Evolutionary conservation across 75 land plant species (phyloP).

Genomic region (Ceratopteris richardii): DNA sequence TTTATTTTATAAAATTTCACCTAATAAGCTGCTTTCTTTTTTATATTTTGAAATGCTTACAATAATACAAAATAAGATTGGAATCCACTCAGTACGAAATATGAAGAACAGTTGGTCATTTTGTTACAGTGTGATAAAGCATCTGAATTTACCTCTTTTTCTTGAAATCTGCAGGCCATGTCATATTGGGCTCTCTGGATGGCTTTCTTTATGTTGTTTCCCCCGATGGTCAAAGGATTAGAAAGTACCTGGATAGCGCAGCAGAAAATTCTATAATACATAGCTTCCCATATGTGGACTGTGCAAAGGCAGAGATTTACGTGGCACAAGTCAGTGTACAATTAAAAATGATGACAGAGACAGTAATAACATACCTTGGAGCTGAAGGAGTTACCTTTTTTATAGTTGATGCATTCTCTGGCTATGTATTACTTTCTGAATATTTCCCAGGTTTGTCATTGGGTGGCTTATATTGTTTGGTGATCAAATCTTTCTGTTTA

Average conservation of each 20-base stretch:
- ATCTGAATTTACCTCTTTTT: too few species aligned
- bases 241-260: background rate
- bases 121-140: too few species aligned
- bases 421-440: background rate
- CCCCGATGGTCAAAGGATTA: background rate
- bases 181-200: slow-evolving; percentile 2
- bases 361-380: background rate
- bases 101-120: too few species aligned
- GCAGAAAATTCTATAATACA: background rate
- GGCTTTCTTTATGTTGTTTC: slow-evolving; percentile 3
- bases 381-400: slow-evolving; percentile 4
- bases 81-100: too few species aligned
- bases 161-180: background rate
- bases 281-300: background rate
- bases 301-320: background rate
- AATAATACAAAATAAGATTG: too few species aligned
- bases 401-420: background rate
- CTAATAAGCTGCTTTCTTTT: too few species aligned
- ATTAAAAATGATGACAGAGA: background rate
- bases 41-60: too few species aligned
- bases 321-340: background rate
- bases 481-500: background rate
- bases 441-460: background rate
- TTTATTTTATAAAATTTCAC: too few species aligned
- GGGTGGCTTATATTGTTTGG: background rate